Conservation (phyloP, 2,329 filamentous ascomycete species). For the Talaromyces islandicus region DNA sequence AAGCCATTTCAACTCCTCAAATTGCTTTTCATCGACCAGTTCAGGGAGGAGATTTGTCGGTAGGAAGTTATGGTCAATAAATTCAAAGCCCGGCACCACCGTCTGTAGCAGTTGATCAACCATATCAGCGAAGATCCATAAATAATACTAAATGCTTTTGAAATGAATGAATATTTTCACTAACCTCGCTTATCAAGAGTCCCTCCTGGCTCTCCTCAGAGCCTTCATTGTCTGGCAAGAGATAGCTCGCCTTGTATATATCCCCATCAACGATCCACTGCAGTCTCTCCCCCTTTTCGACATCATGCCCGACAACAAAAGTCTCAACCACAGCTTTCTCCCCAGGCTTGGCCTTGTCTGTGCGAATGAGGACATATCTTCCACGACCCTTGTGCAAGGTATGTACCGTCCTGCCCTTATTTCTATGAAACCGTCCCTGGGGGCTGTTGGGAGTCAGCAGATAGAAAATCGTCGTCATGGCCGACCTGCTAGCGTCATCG, state of each 20-base stretch:
- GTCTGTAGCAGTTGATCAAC: conserved; percentile 32
- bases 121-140: not conserved
- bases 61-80: conserved; percentile 62
- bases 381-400: conserved; percentile 59
- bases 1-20: conserved; percentile 40
- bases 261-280: conserved; percentile 66
- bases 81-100: conserved; percentile 64
- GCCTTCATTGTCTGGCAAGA: conserved; percentile 44
- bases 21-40: conserved; percentile 49
- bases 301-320: conserved; percentile 57
- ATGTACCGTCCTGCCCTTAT: conserved; percentile 58
- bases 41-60: conserved; percentile 43
- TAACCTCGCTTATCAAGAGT: conserved; percentile 58
- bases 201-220: conserved; percentile 39
- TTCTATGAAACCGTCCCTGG: conserved; percentile 58
- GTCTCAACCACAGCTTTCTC: conserved; percentile 52
- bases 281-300: conserved; percentile 53
- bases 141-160: not conserved
- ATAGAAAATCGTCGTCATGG: conserved; percentile 61
- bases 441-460: conserved; percentile 52
- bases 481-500: conserved; percentile 39
- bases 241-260: conserved; percentile 60
- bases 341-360: conserved; percentile 34
- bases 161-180: conserved; percentile 1
- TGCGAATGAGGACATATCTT: conserved; percentile 59